Percentiles rank a stretch among this genome's conserved stretches.
These are phyloP conservation scores for Terfezia claveryi DNA, from an alignment of 495 filamentous ascomycete genomes.

Conservation along the genomic window DNA sequence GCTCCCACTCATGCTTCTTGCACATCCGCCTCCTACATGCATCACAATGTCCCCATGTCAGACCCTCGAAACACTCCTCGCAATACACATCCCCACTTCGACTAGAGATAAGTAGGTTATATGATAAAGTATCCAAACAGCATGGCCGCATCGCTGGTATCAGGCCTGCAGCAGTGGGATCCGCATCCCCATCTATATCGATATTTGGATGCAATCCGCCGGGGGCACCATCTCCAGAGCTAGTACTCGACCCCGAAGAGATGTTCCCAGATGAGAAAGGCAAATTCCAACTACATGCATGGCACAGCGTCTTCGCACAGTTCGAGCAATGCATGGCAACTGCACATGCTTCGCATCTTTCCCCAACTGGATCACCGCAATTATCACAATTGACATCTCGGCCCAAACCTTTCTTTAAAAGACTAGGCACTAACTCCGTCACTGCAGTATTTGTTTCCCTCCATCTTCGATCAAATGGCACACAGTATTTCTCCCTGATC, in stretches of 20 bases:
- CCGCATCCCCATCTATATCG: neutral
- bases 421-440: conserved; percentile 10
- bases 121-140: conserved; percentile 10
- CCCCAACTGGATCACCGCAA: conserved; percentile 12
- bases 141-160: conserved; percentile 14
- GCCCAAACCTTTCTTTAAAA: conserved; percentile 10
- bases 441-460: conserved; percentile 10
- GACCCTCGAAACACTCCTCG: conserved; percentile 10
- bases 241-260: conserved; percentile 7
- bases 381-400: conserved; percentile 14
- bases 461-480: conserved; percentile 19
- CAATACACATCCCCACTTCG: conserved; percentile 14
- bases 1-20: conserved; percentile 16
- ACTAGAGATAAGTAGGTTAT: conserved; percentile 3
- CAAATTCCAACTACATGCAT: conserved; percentile 13
- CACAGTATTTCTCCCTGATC: conserved; percentile 18
- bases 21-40: conserved; percentile 13
- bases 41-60: conserved; percentile 12
- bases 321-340: conserved; percentile 19
- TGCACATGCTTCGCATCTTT: conserved; percentile 19
- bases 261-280: conserved; percentile 7
- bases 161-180: conserved; percentile 2
- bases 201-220: neutral
- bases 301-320: conserved; percentile 15
- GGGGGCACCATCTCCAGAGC: neutral